A percentile compares a stretch with the other conserved stretches of the same genome.
Conservation (phyloP, 768 basidiomycete species). For the Mrakia frigida region DNA sequence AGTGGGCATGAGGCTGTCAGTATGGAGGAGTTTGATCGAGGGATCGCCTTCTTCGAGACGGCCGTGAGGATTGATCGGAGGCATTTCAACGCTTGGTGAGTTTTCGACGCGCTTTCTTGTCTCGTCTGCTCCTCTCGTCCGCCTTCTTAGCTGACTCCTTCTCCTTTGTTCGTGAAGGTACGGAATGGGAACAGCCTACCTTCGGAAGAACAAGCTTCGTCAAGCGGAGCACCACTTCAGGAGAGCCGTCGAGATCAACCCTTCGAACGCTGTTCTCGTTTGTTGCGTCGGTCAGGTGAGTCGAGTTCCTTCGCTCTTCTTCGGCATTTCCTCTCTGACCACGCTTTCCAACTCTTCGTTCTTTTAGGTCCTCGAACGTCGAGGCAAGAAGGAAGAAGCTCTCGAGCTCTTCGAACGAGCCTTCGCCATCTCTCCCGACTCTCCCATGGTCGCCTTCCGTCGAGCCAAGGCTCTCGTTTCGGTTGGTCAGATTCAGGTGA, state of each 20-base stretch:
- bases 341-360: neutral
- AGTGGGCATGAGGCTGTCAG: slow-evolving; percentile 90
- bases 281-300: slow-evolving; percentile 95
- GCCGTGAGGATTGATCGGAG: slow-evolving; percentile 85
- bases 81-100: slow-evolving; percentile 95
- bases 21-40: slow-evolving; percentile 89
- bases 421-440: slow-evolving; percentile 70
- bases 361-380: slow-evolving; percentile 75
- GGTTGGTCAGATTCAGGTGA: slow-evolving; percentile 74
- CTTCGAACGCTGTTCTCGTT: slow-evolving; percentile 87
- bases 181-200: slow-evolving; percentile 94
- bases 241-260: slow-evolving; percentile 85
- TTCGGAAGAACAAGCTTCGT: slow-evolving; percentile 85
- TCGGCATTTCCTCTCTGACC: slow-evolving; percentile 19
- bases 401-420: slow-evolving; percentile 77
- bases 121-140: neutral
- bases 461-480: slow-evolving; percentile 84
- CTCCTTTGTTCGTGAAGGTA: slow-evolving; percentile 58
- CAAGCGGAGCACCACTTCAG: slow-evolving; percentile 96
- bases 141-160: neutral
- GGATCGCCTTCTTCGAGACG: slow-evolving; percentile 83
- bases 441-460: slow-evolving; percentile 89
- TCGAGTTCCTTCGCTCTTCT: slow-evolving; percentile 34
- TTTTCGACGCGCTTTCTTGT: too few relatives aligned
- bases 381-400: slow-evolving; percentile 69